Evolutionary conservation across 2,329 filamentous ascomycete genomes (phyloP), one percentile per base, ranked within the genome.

Genomic region (Tolypocladium sp.): DNA sequence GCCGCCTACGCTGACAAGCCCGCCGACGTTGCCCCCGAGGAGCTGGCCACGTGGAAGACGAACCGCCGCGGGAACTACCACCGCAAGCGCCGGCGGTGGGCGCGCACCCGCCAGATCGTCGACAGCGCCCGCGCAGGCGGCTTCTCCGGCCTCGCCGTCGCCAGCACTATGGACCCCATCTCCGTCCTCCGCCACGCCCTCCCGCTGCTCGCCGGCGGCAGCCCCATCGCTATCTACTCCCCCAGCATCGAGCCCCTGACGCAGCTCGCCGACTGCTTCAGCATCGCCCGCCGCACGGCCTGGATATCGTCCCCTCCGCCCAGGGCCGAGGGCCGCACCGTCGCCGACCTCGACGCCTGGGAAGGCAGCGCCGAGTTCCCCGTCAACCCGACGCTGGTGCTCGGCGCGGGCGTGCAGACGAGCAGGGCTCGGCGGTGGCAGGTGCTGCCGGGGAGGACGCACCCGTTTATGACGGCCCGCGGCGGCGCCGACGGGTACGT

Each of bases 401-500:
- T 97, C 0, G 90, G 88, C 0, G 86, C 91, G 1, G 85, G 82
- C 15, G 79, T 99, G 57, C 92, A 97, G 75, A 94, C 87, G 2
- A 90, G 88, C 55, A 81, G 91, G 17, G 87, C 89, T 6, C 82
- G 89, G 62, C 80, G 84, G 57, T 97, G 91, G 90, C 94, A 99
- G 77, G 92, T 97, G 2, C 73, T 99, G 54, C 94, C 94, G 0
- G 90, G 91, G 0, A 79, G 94, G 58, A 97, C 94, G 57, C 94
- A 99, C 76, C 94, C 94, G 8, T 74, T 95, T 58, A 99, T 99
- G 94, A 96, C 90, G 61, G 86, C 86, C 42, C 82, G 84, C 46
- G 94, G 94, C 25, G 93, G 93, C 0, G 86, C 91, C 0, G 93
- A 97, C 69, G 94, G 94, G 0, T 99, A 91, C 71, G 71, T 99